A percentile compares a stretch with the other conserved stretches of the same genome.
phyloP scores from a whole-genome alignment of 1,139 yeast species.

The Torulaspora pretoriensis region DNA sequence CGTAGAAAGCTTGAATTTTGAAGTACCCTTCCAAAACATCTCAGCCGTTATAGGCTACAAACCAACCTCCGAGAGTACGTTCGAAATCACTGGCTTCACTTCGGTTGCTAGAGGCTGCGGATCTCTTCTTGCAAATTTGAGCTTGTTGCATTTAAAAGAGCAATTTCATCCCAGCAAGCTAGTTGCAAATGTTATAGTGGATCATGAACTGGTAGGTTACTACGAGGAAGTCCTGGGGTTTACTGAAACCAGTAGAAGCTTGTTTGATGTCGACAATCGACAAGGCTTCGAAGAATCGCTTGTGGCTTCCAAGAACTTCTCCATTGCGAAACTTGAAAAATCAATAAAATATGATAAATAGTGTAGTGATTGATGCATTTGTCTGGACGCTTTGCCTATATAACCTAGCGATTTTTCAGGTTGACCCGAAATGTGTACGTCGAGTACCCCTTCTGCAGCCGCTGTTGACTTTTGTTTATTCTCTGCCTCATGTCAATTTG shows the following conservation, averaged over 20 bases:
- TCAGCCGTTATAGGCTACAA: conserved; percentile 49
- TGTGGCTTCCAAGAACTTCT: conserved; percentile 38
- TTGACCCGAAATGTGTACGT: conserved; percentile 22
- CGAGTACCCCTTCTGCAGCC: conserved; percentile 17
- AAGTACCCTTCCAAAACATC: conserved; percentile 17
- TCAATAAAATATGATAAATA: not conserved
- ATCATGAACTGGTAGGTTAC: conserved; percentile 48
- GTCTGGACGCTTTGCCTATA: not conserved
- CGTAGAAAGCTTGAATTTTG: not conserved
- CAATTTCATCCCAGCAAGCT: conserved; percentile 17
- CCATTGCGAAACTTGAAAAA: conserved; percentile 36
- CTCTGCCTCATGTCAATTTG: conserved; percentile 14
- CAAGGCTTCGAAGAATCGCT: conserved; percentile 39
- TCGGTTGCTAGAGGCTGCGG: conserved; percentile 48
- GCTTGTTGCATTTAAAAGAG: conserved; percentile 13
- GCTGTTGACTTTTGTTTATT: conserved; percentile 13
- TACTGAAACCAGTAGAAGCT: conserved; percentile 30
- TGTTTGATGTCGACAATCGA: conserved; percentile 24
- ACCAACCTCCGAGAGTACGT: conserved; percentile 21
- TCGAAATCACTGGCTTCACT: conserved; percentile 51
- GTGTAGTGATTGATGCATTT: not conserved
- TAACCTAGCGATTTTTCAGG: conserved; percentile 4
- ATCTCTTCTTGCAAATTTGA: conserved; percentile 35
- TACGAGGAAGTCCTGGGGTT: conserved; percentile 46
- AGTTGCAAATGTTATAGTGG: conserved; percentile 46